Conservation (phyloP, 2,329 filamentous ascomycete species). For the Zasmidium cellare region DNA sequence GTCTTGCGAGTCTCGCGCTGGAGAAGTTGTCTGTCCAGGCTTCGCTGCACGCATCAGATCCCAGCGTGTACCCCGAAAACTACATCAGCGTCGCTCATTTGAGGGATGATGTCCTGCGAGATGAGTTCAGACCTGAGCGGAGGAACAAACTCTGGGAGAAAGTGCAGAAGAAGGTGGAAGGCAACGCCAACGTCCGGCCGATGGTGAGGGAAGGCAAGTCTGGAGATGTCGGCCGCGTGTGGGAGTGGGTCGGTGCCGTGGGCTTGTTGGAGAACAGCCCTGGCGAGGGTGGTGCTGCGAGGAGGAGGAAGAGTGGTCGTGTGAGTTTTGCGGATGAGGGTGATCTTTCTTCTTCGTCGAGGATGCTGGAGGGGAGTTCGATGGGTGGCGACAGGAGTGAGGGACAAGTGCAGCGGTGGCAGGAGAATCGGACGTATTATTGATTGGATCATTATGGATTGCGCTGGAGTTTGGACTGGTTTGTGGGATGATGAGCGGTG, state of each 20-base stretch:
- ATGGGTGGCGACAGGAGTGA: constrained; percentile 17
- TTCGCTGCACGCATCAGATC: constrained; percentile 68
- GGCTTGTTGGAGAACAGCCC: constrained; percentile 32
- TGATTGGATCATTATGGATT: constrained; percentile 25
- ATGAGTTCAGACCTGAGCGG: constrained; percentile 73
- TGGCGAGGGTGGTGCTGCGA: constrained; percentile 8
- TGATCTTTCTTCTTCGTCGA: not conserved
- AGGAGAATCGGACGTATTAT: constrained; percentile 50
- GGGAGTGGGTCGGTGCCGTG: constrained; percentile 68
- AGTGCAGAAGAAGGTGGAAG: constrained; percentile 82
- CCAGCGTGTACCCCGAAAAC: constrained; percentile 65
- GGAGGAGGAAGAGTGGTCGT: constrained; percentile 28
- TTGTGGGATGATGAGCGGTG: not conserved
- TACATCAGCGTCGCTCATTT: constrained; percentile 88
- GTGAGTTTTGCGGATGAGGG: constrained; percentile 31
- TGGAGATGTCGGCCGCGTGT: constrained; percentile 60
- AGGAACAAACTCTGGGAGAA: constrained; percentile 81
- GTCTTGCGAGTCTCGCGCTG: constrained; percentile 79
- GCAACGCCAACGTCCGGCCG: constrained; percentile 86
- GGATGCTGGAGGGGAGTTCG: constrained; percentile 17
- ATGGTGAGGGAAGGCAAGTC: constrained; percentile 64
- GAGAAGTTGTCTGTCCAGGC: constrained; percentile 82
- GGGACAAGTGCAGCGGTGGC: constrained; percentile 39
- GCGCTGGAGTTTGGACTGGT: not conserved
- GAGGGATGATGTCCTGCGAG: constrained; percentile 83